Evolutionary conservation across 2,329 filamentous ascomycete species (phyloP).

Genomic region (Dendrostoma leiphaemia): DNA sequence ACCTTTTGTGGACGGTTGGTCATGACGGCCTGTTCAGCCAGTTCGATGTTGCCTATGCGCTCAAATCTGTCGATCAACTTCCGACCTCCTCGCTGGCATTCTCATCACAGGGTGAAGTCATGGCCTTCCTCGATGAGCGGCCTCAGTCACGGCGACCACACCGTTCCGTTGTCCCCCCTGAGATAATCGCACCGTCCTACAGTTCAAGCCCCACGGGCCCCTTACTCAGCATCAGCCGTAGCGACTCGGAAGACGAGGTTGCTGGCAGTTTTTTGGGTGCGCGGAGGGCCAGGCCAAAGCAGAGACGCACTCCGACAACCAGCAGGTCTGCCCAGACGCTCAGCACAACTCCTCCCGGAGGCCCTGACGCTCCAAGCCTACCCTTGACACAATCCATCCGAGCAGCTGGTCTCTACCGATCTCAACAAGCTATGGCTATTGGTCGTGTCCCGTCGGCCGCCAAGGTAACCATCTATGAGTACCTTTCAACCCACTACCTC

Average conservation of each 20-base stretch:
- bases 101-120: conserved; percentile 55
- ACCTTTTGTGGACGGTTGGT: conserved; percentile 65
- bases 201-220: conserved; percentile 48
- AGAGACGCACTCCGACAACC: conserved; percentile 42
- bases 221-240: conserved; percentile 55
- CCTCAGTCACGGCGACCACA: conserved; percentile 41
- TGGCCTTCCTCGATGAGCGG: conserved; percentile 63
- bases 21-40: conserved; percentile 62
- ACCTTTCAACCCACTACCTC: conserved; percentile 56
- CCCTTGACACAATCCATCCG: conserved; percentile 58
- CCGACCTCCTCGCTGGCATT: conserved; percentile 61
- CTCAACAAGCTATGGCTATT: conserved; percentile 62
- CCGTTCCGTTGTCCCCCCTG: conserved; percentile 27
- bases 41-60: conserved; percentile 63
- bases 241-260: conserved; percentile 65
- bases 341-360: conserved; percentile 55
- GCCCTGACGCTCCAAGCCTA: conserved; percentile 43
- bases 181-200: conserved; percentile 34
- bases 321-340: conserved; percentile 41
- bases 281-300: conserved; percentile 36
- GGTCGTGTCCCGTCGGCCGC: conserved; percentile 51
- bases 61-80: conserved; percentile 60
- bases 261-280: conserved; percentile 58
- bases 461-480: conserved; percentile 52
- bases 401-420: conserved; percentile 54